A percentile compares a stretch with the other conserved stretches of the same genome.
Conservation (phyloP, 1,284 basidiomycete species). For the Trametes versicolor region DNA sequence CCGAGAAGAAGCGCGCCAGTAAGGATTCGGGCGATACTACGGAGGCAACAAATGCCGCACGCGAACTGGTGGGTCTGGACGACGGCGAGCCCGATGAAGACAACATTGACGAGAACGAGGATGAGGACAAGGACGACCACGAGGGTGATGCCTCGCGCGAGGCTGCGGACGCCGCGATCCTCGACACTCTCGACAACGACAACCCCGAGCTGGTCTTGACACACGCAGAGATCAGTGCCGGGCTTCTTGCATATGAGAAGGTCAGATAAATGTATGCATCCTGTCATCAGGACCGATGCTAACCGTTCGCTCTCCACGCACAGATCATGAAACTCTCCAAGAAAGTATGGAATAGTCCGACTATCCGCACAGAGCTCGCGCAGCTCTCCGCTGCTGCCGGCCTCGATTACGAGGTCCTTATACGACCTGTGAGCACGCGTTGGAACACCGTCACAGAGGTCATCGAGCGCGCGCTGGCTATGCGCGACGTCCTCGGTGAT, state of each 20-base stretch:
- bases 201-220: neutral
- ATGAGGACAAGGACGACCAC: too few relatives aligned
- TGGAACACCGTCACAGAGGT: constrained; percentile 1
- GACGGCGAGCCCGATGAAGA: neutral
- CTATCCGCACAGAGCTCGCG: neutral
- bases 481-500: neutral
- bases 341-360: neutral
- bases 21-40: neutral
- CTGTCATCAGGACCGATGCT: neutral
- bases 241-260: neutral
- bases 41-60: neutral
- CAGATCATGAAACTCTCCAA: neutral
- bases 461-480: neutral
- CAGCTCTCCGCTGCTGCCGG: neutral
- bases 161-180: neutral
- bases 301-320: neutral
- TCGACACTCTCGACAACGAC: neutral
- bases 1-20: too few relatives aligned
- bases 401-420: neutral
- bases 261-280: neutral
- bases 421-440: neutral
- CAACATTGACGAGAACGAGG: too few relatives aligned
- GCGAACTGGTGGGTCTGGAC: too few relatives aligned
- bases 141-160: too few relatives aligned
- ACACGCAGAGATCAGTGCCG: neutral